phyloP scores from a whole-genome alignment of 148 eudicot species.

The Arbutus unedo region DNA sequence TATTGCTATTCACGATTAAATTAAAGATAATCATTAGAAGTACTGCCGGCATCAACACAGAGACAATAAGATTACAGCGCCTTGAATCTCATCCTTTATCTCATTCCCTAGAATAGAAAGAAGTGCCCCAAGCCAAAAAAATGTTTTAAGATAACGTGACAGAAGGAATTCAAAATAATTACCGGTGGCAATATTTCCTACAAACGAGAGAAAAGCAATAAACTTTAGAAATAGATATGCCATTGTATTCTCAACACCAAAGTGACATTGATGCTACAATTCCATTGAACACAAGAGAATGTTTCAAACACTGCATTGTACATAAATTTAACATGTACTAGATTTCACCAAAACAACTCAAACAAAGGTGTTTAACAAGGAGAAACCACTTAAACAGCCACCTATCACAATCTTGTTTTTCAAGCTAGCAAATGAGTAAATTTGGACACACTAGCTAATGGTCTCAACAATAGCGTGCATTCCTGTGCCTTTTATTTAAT shows the following conservation, averaged over 20 bases:
- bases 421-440: neutral
- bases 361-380: conserved; percentile 10
- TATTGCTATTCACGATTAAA: too few species aligned
- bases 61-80: neutral
- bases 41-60: too few species aligned
- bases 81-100: neutral
- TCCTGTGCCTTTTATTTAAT: neutral
- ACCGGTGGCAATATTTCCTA: neutral
- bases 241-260: neutral
- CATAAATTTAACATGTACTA: neutral
- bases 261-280: neutral
- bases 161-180: neutral
- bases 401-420: neutral
- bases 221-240: neutral
- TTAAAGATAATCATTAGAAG: too few species aligned
- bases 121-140: neutral
- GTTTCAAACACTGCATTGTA: neutral
- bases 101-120: neutral
- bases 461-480: neutral
- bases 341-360: neutral
- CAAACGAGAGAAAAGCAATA: neutral
- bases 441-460: neutral
- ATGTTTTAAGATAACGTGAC: neutral
- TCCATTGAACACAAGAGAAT: neutral
- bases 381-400: neutral